Evolutionary conservation across 306 rosid species (phyloP), one percentile per base, ranked within the genome.

Genomic region (Elaeagnus macrophylla): DNA sequence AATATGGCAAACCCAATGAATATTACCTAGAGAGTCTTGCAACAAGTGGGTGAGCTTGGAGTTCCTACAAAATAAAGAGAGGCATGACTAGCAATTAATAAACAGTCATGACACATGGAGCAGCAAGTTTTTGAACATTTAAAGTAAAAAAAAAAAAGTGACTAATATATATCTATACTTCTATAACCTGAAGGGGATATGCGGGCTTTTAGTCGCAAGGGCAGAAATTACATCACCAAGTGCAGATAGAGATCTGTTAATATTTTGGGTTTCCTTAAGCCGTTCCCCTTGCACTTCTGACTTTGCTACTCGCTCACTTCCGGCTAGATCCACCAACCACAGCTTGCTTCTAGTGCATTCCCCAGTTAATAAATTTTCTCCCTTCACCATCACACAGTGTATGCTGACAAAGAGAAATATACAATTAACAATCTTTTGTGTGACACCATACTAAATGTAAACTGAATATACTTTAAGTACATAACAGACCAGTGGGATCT

Each of bases 201-300:
- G 96, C 2, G 93, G 68, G 69, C 85, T 82, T 77, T 84, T 87
- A 48, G 89, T 84, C 51, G 96, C 96, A 44, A 91, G 99, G 52
- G 99, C 82, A 16, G 96, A 87, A 70, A 91, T 87, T 69, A 91
- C 99, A 73, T 91, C 99, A 63, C 99, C 99, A 36, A 91, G 96
- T 37, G 99, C 96, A 57, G 96, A 93, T 40, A 93, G 82, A 48
- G 99, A 93, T 67, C 96, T 74, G 54, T 93, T 93, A 54, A 93
- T 93, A 61, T 93, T 93, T 61, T 87, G 99, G 13, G 99, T 84
- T 79, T 93, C 99, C 81, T 83, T 87, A 45, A 93, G 79, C 48
- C 99, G 74, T 56, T 93, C 99, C 38, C 96, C 99, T 61, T 82
- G 99, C 39, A 93, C 99, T 73, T 93, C 99, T 60, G 95, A 78